A percentile compares a stretch with the other conserved stretches of the same genome.
These are phyloP conservation scores for Graphiopsis chlorocephala DNA, from an alignment of 2,329 filamentous ascomycete species.

Conservation along the genomic window DNA sequence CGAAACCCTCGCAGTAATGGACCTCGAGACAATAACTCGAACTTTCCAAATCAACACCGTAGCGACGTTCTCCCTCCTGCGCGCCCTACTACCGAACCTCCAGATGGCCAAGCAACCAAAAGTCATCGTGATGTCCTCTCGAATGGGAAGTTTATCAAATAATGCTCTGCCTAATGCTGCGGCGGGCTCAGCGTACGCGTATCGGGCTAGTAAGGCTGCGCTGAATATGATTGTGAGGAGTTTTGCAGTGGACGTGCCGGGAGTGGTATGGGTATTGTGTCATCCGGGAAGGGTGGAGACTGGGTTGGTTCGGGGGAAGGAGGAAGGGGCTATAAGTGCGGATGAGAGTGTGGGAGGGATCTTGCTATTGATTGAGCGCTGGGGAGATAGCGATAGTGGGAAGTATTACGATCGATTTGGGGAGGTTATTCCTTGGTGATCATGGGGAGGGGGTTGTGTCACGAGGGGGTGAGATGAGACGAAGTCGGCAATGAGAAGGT, in stretches of 20 bases:
- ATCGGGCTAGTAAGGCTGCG: constrained; percentile 47
- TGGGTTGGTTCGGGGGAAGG: constrained; percentile 42
- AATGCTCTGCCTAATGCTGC: constrained; percentile 33
- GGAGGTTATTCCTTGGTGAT: constrained; percentile 42
- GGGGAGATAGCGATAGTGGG: constrained; percentile 36
- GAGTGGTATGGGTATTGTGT: constrained; percentile 41
- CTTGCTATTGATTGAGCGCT: constrained; percentile 37
- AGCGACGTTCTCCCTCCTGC: constrained; percentile 42
- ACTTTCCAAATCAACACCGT: constrained; percentile 44
- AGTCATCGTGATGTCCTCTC: constrained; percentile 43
- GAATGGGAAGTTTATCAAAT: constrained; percentile 44
- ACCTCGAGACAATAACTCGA: constrained; percentile 36
- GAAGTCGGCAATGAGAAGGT: not conserved
- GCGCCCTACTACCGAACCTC: constrained; percentile 38
- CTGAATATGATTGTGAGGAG: constrained; percentile 46
- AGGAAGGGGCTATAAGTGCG: constrained; percentile 44
- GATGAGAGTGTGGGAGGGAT: constrained; percentile 42
- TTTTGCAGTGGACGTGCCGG: constrained; percentile 44
- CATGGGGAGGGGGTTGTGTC: not conserved
- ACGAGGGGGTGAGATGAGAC: not conserved
- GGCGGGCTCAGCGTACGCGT: constrained; percentile 45
- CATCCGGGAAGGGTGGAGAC: constrained; percentile 49
- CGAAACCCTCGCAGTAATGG: constrained; percentile 43
- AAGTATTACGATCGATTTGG: constrained; percentile 46
- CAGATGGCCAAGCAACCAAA: constrained; percentile 26